Evolutionary conservation across 495 filamentous ascomycete species (phyloP), one percentile per base, ranked within the genome.

Genomic region (Aspergillus nidulans): DNA sequence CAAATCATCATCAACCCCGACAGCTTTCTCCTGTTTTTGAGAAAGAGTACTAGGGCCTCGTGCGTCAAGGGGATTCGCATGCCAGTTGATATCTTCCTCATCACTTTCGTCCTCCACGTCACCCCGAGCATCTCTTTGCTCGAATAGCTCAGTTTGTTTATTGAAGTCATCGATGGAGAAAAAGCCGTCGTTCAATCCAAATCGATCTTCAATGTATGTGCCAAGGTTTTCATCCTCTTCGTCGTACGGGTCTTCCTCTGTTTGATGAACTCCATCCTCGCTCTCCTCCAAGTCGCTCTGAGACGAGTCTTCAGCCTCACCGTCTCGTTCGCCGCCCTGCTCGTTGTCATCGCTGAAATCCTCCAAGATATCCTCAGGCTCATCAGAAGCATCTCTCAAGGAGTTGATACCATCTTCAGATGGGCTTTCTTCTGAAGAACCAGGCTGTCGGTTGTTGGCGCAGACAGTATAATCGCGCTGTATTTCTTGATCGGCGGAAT

Each of bases 141-240:
- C 95, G 28, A 95, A 80, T 54, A 85, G 81, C 61, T 95, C 88
- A 4, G 90, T 87, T 63, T 95, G 88, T 61, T 85, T 90, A 78
- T 98, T 98, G 80, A 98, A 98, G 48, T 96, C 85, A 56, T 97
- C 91, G 57, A 98, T 95, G 1, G 90, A 96, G 72, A 98, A 98
- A 73, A 98, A 98, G 4, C 91, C 94, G 63, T 98, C 94, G 66
- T 98, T 98, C 19, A 90, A 69, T 13, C 85, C 86, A 57, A 86
- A 77, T 15, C 71, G 72, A 60, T 90, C 86, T 46, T 81, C 70
- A 12, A 77, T 63, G 51, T 67, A 90, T 51, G 70, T 72, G 8
- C 70, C 69, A 12, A 44, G 70, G 23, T 82, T 79, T 57, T 77
- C 65, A 30, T 57, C 61, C 47, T 63, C 56, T n/a, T 39, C 36